Evolutionary conservation across 306 rosid genomes (phyloP), one percentile per base, ranked within the genome.

Genomic region (Pterocarpus macrocarpus): DNA sequence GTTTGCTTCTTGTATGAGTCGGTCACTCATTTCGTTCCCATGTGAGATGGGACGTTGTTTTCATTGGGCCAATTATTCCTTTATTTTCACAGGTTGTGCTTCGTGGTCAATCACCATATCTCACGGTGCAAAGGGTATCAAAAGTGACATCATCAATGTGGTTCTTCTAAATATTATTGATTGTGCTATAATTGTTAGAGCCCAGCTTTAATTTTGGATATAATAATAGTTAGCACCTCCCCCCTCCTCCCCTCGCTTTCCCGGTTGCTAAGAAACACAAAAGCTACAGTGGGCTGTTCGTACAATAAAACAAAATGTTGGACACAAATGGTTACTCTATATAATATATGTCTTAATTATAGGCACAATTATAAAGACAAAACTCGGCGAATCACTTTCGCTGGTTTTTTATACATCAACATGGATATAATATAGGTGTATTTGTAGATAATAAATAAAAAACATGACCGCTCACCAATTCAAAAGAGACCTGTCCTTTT

Each of bases 381-480:
- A 64, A 64, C 13, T 28, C 10, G 82, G 32, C 49, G 44, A 55
- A 69, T 30, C 45, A 78, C 30, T 28, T 57, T 69, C n/a, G 52
- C 3, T 30, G 49, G 44, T 57, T 69, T 30, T 56, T 11, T 35
- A 17, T 45, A 17, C n/a, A 57, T 69, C 4, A 9, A 43, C 0
- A 4, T 34, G 63, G 50, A 36, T 50, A 36, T 36, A 77, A 49
- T 64, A 34, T 22, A 28, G 10, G 3, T 17, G 39, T 6, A 64
- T 12, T 14, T 50, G 53, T 17, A 49, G 4, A 15, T 52, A 41
- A 69, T 59, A 59, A 79, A 22, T 22, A 33, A 70, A 34, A 69
- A 58, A 56, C 59, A 44, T 58, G 64, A 75, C 71, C n/a, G 17
- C 8, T 76, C 67, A 76, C 73, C 68, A 69, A 62, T 76, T 76